These are phyloP conservation scores for Skeletonema menzelii DNA, from an alignment of 108 stramenopile genomes.

Conservation along the genomic window DNA sequence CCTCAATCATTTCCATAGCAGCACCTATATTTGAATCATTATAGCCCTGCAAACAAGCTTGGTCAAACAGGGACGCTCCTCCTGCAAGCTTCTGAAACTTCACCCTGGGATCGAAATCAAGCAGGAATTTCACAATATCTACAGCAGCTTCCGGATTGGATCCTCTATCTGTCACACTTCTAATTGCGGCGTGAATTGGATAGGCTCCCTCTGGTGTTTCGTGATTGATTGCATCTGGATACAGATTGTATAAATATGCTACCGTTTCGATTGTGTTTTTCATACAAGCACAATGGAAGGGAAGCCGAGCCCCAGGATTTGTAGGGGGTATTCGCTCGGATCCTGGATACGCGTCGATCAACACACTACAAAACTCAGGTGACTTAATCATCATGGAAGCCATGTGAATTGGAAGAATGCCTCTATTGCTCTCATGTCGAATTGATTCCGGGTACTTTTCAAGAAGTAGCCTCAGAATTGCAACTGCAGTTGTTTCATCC, in stretches of 20 bases:
- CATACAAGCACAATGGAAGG: background rate
- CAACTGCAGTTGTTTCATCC: background rate
- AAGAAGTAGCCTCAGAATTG: background rate
- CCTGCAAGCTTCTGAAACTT: too few relatives aligned
- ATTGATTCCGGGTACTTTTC: background rate
- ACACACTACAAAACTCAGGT: background rate
- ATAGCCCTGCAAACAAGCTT: background rate
- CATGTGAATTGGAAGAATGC: background rate
- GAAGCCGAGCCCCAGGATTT: background rate
- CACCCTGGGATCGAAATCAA: too few relatives aligned
- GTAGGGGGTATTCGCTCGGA: constrained; percentile 10
- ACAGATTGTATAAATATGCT: background rate
- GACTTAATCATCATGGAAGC: background rate
- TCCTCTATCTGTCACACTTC: background rate
- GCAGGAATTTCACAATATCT: background rate
- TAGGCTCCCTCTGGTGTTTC: too few relatives aligned
- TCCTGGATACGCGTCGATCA: constrained; percentile 1
- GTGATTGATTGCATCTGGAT: background rate
- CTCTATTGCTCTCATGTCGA: background rate
- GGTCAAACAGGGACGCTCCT: background rate
- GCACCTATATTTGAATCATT: background rate
- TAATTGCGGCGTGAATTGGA: background rate
- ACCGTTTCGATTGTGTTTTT: background rate
- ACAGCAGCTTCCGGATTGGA: background rate
- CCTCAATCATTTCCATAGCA: background rate